phyloP scores from a whole-genome alignment of 2,329 filamentous ascomycete species.

The Ascochyta viciae-villosae region DNA sequence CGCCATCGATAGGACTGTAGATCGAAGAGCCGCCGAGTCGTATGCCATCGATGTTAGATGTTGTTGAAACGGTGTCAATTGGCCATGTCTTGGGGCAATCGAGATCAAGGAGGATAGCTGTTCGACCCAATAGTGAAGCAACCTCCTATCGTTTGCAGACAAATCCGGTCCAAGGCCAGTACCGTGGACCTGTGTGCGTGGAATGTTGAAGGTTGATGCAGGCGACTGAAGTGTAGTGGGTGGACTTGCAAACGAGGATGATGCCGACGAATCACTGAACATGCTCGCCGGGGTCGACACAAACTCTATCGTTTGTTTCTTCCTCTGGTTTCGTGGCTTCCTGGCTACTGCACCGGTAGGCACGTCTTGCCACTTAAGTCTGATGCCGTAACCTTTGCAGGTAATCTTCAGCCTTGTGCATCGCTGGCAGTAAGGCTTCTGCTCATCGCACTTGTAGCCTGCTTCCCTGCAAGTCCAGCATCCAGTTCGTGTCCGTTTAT shows the following conservation, averaged over 20 bases:
- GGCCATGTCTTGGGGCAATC: conserved; percentile 27
- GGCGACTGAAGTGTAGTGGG: conserved; percentile 14
- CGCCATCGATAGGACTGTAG: conserved; percentile 43
- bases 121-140: conserved; percentile 40
- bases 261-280: conserved; percentile 23
- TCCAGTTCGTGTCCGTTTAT: conserved; percentile 40
- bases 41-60: conserved; percentile 40
- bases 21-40: conserved; percentile 34
- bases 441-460: conserved; percentile 44
- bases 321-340: conserved; percentile 24
- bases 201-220: conserved; percentile 12
- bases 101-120: conserved; percentile 37
- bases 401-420: conserved; percentile 38
- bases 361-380: conserved; percentile 38
- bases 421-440: conserved; percentile 37
- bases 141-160: conserved; percentile 28
- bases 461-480: conserved; percentile 45
- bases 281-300: conserved; percentile 24
- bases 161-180: conserved; percentile 20
- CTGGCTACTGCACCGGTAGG: conserved; percentile 19
- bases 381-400: conserved; percentile 42
- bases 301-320: conserved; percentile 19
- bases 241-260: conserved; percentile 8
- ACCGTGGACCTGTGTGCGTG: conserved; percentile 11
- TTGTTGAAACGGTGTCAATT: conserved; percentile 33